phyloP scores from a whole-genome alignment of 2,329 filamentous ascomycete genomes.

The Ceratocystis albifundus region DNA sequence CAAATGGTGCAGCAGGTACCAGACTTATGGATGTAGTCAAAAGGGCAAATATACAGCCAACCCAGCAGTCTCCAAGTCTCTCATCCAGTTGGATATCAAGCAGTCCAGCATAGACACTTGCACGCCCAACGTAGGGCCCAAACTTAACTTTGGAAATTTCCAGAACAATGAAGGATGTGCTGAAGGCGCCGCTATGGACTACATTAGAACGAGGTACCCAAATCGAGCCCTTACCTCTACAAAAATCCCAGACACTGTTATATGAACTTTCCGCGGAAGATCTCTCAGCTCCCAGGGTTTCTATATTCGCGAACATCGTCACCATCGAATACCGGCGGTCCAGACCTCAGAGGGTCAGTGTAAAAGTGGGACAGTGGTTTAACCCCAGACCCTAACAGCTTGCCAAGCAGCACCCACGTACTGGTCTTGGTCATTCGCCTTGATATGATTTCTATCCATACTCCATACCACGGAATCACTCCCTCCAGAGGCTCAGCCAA shows the following conservation, averaged over 20 bases:
- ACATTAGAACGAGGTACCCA: constrained; percentile 22
- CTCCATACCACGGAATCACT: background rate
- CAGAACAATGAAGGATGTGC: constrained; percentile 43
- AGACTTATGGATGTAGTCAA: constrained; percentile 39
- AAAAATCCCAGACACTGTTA: constrained; percentile 23
- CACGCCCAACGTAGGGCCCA: constrained; percentile 42
- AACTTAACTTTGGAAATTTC: constrained; percentile 36
- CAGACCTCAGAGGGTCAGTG: background rate
- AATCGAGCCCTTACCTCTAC: background rate
- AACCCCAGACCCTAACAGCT: no score
- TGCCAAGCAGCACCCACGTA: no score
- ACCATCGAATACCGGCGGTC: constrained; percentile 4
- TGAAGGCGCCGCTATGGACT: constrained; percentile 36
- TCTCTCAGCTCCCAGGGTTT: constrained; percentile 24
- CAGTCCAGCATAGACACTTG: constrained; percentile 33
- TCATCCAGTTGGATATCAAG: constrained; percentile 43
- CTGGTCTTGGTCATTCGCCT: no score
- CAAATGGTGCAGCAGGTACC: constrained; percentile 43
- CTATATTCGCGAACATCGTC: constrained; percentile 23
- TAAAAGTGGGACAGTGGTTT: no score
- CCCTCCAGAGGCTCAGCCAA: background rate
- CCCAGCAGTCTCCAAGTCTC: constrained; percentile 37
- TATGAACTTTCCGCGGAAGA: constrained; percentile 19
- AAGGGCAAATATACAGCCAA: constrained; percentile 38
- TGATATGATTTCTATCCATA: no score